Evolutionary conservation across 2,329 filamentous ascomycete species (phyloP), one percentile per base, ranked within the genome.

Genomic region (Ascochyta clinopodiicola): DNA sequence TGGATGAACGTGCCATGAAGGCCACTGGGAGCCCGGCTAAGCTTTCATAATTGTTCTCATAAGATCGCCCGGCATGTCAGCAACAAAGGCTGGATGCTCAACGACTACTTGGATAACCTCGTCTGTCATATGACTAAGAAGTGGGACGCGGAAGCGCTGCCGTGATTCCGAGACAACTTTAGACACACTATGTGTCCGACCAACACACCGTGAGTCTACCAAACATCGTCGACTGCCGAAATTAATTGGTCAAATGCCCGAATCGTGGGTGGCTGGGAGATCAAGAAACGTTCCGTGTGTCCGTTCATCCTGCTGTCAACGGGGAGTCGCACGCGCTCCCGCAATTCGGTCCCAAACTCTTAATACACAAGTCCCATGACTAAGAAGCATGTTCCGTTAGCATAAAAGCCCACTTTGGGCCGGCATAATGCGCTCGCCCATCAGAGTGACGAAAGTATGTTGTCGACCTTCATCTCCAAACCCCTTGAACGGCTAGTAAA

Each of bases 261-360:
- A 36, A 36, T 22, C 31, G n/a, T 43, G 46, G 46, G 32, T 29
- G 42, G 35, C 13, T 31, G 37, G 17, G 38, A 21, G 42, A 29
- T 35, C 47, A 48, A 42, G 38, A 44, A 57, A 61, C 52, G 50
- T 56, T 61, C 51, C 52, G 51, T 48, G 57, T 57, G 53, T 58
- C 51, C 38, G 47, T 58, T 61, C 57, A 62, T 56, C 53, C 57
- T 44, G 47, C 50, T 58, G 54, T 51, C 59, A 53, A 61, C 56
- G 60, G 52, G 58, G 57, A 58, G 35, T 60, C 57, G 59, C 55
- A 62, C 59, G 60, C 62, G 56, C 60, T 64, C 55, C 59, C 61
- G 59, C 50, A 29, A 22, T 46, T 51, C 53, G 53, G 53, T 56
- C 47, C 53, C 53, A 51, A 51, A 56, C 48, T 56, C 47, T 39